phyloP scores from a whole-genome alignment of 345 rosid genomes.

The Anacardium occidentale region DNA sequence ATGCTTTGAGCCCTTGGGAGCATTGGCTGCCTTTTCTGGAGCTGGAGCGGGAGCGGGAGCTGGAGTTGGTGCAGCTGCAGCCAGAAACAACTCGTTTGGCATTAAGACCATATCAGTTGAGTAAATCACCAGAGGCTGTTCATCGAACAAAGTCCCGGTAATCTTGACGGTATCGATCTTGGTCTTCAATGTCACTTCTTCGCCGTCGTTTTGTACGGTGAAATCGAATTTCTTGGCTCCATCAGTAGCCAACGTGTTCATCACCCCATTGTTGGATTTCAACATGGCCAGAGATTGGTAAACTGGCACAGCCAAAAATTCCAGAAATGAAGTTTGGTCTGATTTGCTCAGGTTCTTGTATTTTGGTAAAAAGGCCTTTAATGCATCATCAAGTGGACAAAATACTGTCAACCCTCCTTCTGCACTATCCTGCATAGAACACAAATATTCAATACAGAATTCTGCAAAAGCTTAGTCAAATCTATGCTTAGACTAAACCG shows the following conservation, averaged over 20 bases:
- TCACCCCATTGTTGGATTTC: slow-evolving; percentile 77
- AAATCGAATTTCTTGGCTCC: slow-evolving; percentile 76
- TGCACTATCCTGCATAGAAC: slow-evolving; percentile 47
- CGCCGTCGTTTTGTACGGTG: slow-evolving; percentile 83
- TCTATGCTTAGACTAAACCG: too few relatives aligned
- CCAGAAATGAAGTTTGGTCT: slow-evolving; percentile 62
- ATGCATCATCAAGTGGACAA: slow-evolving; percentile 86
- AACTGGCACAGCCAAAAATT: slow-evolving; percentile 70
- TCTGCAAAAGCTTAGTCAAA: too few relatives aligned
- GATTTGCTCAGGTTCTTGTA: slow-evolving; percentile 77
- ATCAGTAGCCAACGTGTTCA: slow-evolving; percentile 91
- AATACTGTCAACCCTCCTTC: slow-evolving; percentile 95
- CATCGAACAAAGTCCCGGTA: slow-evolving; percentile 64
- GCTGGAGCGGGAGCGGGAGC: slow-evolving; percentile 78
- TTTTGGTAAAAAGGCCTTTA: slow-evolving; percentile 76
- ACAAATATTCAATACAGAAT: too few relatives aligned
- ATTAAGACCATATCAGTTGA: slow-evolving; percentile 64
- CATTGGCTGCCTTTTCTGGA: slow-evolving; percentile 57
- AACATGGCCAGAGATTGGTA: slow-evolving; percentile 74
- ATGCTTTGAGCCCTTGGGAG: slow-evolving; percentile 51
- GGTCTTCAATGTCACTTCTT: slow-evolving; percentile 68
- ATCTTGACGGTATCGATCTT: slow-evolving; percentile 65
- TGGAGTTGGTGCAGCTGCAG: slow-evolving; percentile 58
- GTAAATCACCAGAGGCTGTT: slow-evolving; percentile 77
- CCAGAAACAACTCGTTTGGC: slow-evolving; percentile 77